Base-by-base conservation (phyloP, 768 basidiomycete genomes). In the Porphyrellus cyaneotinctus region DNA sequence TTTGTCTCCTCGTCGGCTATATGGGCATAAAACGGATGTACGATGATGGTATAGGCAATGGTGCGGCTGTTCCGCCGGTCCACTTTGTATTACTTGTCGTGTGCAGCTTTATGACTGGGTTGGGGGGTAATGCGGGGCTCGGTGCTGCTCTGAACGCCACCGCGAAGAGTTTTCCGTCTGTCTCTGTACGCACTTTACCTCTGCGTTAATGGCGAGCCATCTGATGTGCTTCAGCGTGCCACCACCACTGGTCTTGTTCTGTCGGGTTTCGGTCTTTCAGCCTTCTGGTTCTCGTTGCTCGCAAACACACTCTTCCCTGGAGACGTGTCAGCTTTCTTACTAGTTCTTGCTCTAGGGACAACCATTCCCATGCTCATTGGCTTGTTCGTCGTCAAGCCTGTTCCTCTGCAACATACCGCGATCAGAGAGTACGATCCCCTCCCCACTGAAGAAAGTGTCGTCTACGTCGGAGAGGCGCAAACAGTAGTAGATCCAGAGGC, bases 181-280 rank as follows among this genome's bases (percentile, higher is more conserved):
- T 71, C 39, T 76, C 80, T 35, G 88, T 90, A 57, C 52, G 85
- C 72, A 10, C 31, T 42, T 18, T 17, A n/a, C 10, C 23, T 17
- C 32, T 30, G 10, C 13, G 3, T 31, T 28, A 3, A n/a, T 44
- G 32, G 23, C 50, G 11, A 49, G 45, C 17, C 15, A 11, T 11
- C 31, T 44, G 33, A 52, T 44, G 22, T 49, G 22, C 26, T 45
- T 24, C 43, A 91, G 87, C 78, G 91, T 18, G 91, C 85, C 12
- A 83, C 83, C 0, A 80, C 83, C 10, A 90, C 87, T 0, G 86
- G 87, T 2, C 65, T 91, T 10, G 91, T 94, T 31, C 70, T 93
- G 18, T 90, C 91, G 0, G 93, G 91, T 30, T 93, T 91, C 57
- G 93, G 94, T 0, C 80, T 97, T 15, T 93, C 91, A 0, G 94